Conservation (phyloP, 2,329 filamentous ascomycete genomes). For the Trichoderma oligosporum region DNA sequence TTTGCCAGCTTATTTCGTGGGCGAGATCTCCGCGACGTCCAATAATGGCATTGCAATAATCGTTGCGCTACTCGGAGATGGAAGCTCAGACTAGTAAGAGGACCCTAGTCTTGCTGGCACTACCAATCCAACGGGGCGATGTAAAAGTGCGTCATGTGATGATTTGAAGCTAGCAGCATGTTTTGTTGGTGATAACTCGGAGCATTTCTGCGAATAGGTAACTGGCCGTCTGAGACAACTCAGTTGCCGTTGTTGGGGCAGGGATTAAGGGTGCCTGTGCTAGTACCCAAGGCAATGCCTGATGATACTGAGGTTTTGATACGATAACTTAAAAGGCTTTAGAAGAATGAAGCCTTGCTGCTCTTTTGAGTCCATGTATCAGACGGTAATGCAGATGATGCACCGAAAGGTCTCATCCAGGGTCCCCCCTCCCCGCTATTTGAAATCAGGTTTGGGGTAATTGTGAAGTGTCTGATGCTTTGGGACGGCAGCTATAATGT, state of each 20-base stretch:
- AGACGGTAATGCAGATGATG: neutral
- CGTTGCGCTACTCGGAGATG: neutral
- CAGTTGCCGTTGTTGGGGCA: constrained; percentile 3
- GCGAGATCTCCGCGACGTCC: neutral
- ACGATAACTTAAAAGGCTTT: neutral
- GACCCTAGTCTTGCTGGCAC: too few relatives aligned
- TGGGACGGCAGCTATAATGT: too few relatives aligned
- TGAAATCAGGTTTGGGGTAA: constrained; percentile 13
- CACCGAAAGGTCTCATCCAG: constrained; percentile 2
- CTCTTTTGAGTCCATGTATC: neutral
- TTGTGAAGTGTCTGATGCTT: neutral
- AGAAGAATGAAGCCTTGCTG: neutral
- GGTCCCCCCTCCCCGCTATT: constrained; percentile 19
- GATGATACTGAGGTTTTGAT: neutral
- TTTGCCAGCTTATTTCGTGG: neutral
- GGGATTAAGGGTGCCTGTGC: constrained; percentile 8
- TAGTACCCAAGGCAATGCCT: constrained; percentile 4
- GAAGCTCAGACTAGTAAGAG: neutral
- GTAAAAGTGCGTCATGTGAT: constrained; percentile 16
- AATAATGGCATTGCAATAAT: neutral
- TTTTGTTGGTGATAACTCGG: neutral
- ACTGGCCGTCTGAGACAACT: constrained; percentile 1
- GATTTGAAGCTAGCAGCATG: neutral
- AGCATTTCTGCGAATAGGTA: constrained; percentile 16
- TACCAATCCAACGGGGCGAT: neutral